Base-by-base conservation (phyloP, 1,284 basidiomycete genomes). In the Malassezia globosa region DNA sequence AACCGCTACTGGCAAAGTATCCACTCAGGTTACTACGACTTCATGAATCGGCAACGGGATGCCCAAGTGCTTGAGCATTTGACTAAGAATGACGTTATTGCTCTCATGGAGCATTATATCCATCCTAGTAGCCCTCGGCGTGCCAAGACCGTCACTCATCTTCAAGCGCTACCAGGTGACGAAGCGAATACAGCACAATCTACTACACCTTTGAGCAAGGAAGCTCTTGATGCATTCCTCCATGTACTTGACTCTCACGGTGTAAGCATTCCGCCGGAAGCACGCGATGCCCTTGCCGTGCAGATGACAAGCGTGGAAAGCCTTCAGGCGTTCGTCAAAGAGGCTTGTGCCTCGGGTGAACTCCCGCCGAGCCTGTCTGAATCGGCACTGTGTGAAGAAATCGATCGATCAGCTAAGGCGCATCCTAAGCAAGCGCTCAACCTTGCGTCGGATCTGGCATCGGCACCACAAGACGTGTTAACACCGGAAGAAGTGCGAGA, bases 51-150 rank as follows among this genome's bases (percentile, higher is more conserved):
- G 39, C 76, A 81, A 57, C 77, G 77, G 14, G 86, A 92, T 59
- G 82, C 83, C 4, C 77, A 77, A 24, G 67, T 80, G 8, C 73
- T 92, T 43, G 72, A 77, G 42, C 74, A 70, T 18, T 75, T 88
- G 46, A 83, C 79, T 7, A 88, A 87, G 73, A 73, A 80, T 6
- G 85, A 95, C 22, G 77, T 96, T 27, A 56, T 87, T n/a, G 70
- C 77, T 5, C 73, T 95, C 43, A 89, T 87, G 77, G 75, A 79
- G 54, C 74, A 76, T 21, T 77, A 78, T 48, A 79, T 87, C 37
- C 82, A 88, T 69, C 69, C 66, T 4, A 59, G 55, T 41, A 59
- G 55, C 23, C 5, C 46, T 2, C 40, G 27, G 18, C 53, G 71
- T 34, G 51, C 61, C 46, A 70, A 60, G 60, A 54, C 52, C 11